A percentile compares a stretch with the other conserved stretches of the same genome.
phyloP scores from a whole-genome alignment of 257 asterid genomes.

The Petunia secreta region DNA sequence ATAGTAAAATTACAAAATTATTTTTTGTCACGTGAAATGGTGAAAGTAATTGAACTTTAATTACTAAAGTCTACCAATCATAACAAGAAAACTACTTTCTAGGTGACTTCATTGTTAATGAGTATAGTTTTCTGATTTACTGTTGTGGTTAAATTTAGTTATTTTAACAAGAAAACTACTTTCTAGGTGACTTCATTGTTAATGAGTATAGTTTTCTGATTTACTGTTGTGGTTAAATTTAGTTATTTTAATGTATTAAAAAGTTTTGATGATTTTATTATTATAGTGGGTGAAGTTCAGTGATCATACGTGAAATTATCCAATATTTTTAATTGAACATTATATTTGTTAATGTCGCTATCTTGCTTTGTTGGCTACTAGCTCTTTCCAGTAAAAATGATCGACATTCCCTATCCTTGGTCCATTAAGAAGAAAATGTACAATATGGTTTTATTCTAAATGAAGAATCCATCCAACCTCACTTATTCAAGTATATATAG shows the following conservation, averaged over 20 bases:
- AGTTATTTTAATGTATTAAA: not conserved
- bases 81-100: not conserved
- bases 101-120: not conserved
- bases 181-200: not conserved
- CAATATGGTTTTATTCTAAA: conserved; percentile 29
- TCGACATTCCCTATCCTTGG: conserved; percentile 27
- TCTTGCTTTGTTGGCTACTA: not conserved
- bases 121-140: no score
- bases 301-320: not conserved
- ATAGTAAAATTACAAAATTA: not conserved
- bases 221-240: no score
- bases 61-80: not conserved
- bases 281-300: not conserved
- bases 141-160: not conserved
- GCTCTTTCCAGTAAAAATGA: not conserved
- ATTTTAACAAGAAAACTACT: not conserved
- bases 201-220: no score
- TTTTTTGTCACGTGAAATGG: not conserved
- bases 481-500: not conserved
- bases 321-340: not conserved
- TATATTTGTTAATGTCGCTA: conserved; percentile 5
- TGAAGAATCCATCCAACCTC: conserved; percentile 36
- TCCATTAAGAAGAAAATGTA: not conserved
- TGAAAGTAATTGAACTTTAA: not conserved
- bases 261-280: not conserved